Evolutionary conservation across 2,329 filamentous ascomycete species (phyloP), one percentile per base, ranked within the genome.

Genomic region (Phaeosphaeria sp.): DNA sequence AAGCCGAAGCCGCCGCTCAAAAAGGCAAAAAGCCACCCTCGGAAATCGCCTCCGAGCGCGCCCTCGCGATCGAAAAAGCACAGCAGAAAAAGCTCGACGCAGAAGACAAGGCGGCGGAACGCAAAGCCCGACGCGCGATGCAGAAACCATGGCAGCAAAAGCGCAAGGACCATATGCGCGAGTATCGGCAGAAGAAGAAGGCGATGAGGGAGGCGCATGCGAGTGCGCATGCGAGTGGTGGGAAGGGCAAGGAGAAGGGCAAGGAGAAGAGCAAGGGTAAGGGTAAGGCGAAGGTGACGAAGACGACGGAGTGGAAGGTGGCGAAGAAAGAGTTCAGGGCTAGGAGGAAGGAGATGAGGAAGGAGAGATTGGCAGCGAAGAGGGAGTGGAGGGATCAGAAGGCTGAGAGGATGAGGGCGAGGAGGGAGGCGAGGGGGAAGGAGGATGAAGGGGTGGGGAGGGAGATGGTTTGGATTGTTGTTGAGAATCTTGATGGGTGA

Each of bases 391-490:
- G 57, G 25, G 57, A 58, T 30, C 53, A 57, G 40, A 61, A 52
- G 51, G 40, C 56, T 5, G 61, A 64, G 30, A 48, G 52, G 27
- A 59, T 46, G 53, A 60, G 56, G 45, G 52, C 48, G 53, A 18
- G 54, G 56, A 57, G 43, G 42, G 20, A n/a, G 21, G 18, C 0
- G 2, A 27, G 44, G n/a, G 22, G 27, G 20, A 18, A 27, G 11
- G 30, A 13, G 30, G 30, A 13, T 6, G 11, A 50, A 5, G 50
- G 42, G 44, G 57, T 43, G 20, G 49, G 27, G 36, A 60, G 64
- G 15, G 40, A 36, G n/a, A 55, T 69, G 63, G 60, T 74, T 22
- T 75, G 72, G 72, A 40, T 75, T 53, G 66, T 75, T 48, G 53
- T 75, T 51, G 69, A 72, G 61, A 73, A 75, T 63, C 45, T 72